Evolutionary conservation across 2,329 filamentous ascomycete species (phyloP).

Genomic region (Claviceps citrina): DNA sequence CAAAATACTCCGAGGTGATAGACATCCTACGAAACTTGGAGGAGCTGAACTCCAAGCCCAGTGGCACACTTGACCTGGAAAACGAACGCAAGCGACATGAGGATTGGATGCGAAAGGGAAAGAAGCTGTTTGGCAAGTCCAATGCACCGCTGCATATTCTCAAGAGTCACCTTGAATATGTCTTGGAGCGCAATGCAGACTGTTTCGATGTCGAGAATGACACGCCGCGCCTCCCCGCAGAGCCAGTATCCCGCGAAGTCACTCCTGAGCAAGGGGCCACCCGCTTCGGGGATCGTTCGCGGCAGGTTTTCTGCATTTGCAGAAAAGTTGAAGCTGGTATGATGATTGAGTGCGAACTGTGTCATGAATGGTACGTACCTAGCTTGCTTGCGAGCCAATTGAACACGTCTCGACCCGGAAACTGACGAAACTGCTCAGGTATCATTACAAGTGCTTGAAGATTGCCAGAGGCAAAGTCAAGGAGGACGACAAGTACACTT

Average conservation of each 20-base stretch:
- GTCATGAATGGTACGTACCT: slow-evolving; percentile 74
- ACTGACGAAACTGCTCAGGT: slow-evolving; percentile 36
- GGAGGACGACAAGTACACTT: slow-evolving; percentile 96
- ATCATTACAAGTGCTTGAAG: slow-evolving; percentile 95
- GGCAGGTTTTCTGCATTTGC: slow-evolving; percentile 94
- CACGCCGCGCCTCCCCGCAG: slow-evolving; percentile 75
- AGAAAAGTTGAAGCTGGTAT: slow-evolving; percentile 84
- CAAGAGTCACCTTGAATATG: slow-evolving; percentile 85
- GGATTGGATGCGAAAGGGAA: slow-evolving; percentile 97
- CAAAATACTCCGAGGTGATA: slow-evolving; percentile 77
- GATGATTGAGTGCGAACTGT: slow-evolving; percentile 99
- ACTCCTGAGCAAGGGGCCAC: slow-evolving; percentile 36
- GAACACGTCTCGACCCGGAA: neutral
- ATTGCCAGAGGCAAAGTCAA: slow-evolving; percentile 96
- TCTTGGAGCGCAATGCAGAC: slow-evolving; percentile 72
- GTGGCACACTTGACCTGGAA: slow-evolving; percentile 81
- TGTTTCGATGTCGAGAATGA: slow-evolving; percentile 82
- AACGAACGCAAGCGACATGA: slow-evolving; percentile 90
- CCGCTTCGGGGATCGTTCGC: slow-evolving; percentile 45
- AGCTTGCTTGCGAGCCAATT: slow-evolving; percentile 6
- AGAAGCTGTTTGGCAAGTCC: slow-evolving; percentile 94
- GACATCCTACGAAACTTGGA: slow-evolving; percentile 78
- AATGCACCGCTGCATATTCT: slow-evolving; percentile 94
- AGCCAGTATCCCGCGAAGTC: slow-evolving; percentile 77
- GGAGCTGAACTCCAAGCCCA: slow-evolving; percentile 82